These are phyloP conservation scores for Chlamydomonas incerta DNA, from an alignment of 139 green algal species.

Conservation along the genomic window DNA sequence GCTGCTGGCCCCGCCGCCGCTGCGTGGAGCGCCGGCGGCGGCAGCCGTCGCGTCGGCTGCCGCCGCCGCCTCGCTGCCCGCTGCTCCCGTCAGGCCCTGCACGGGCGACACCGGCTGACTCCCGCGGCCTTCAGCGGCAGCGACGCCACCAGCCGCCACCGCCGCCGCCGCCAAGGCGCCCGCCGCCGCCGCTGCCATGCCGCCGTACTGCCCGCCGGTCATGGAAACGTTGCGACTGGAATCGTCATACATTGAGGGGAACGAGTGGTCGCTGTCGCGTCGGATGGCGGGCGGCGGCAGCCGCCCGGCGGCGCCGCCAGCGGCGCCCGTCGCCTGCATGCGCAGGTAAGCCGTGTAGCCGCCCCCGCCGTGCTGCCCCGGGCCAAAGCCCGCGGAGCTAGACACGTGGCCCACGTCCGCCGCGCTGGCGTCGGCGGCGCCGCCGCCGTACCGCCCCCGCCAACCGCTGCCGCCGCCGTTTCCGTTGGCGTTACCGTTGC, in stretches of 20 bases:
- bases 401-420: neutral
- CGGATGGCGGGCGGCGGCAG: too few relatives aligned
- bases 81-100: neutral
- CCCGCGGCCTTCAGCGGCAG: too few relatives aligned
- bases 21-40: neutral
- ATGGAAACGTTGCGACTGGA: too few relatives aligned
- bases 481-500: neutral
- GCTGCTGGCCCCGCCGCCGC: neutral
- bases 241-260: too few relatives aligned
- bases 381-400: neutral
- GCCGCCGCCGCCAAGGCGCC: neutral
- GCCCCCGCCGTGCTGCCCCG: slow-evolving; percentile 9
- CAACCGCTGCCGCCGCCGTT: neutral
- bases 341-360: slow-evolving; percentile 1
- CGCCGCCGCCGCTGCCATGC: too few relatives aligned
- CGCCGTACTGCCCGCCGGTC: too few relatives aligned
- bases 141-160: too few relatives aligned
- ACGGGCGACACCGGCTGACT: neutral
- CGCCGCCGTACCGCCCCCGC: too few relatives aligned
- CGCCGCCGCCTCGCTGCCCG: neutral
- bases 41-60: neutral
- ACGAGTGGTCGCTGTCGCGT: too few relatives aligned
- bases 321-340: neutral
- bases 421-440: neutral
- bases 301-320: too few relatives aligned